These are phyloP conservation scores for Boletus rufocinnamomeus DNA, from an alignment of 768 basidiomycete genomes.

Conservation along the genomic window DNA sequence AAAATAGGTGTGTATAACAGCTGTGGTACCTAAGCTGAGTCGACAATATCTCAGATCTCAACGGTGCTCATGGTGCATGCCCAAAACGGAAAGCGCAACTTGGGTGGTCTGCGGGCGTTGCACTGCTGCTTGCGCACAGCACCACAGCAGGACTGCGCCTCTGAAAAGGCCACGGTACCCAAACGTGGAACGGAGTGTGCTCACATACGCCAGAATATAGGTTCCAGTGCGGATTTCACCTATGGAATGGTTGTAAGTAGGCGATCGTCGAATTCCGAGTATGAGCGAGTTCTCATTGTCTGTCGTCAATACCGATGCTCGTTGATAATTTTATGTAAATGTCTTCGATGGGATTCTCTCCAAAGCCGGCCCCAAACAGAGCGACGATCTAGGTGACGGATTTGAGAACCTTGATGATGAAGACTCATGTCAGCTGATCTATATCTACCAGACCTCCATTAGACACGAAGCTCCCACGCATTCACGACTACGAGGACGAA, in stretches of 20 bases:
- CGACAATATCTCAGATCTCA: not conserved
- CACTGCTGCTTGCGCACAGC: conserved; percentile 13
- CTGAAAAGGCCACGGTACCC: not conserved
- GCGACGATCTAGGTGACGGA: conserved; percentile 11
- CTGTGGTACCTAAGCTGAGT: not conserved
- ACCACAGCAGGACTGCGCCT: conserved; percentile 17
- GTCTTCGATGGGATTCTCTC: not conserved
- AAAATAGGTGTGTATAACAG: not conserved
- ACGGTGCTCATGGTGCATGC: conserved; percentile 6
- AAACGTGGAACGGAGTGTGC: not conserved
- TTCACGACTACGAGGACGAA: not conserved
- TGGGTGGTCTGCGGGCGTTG: not conserved
- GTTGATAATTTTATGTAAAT: not conserved
- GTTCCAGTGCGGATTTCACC: conserved; percentile 8
- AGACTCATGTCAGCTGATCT: conserved; percentile 1
- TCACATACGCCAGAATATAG: conserved; percentile 12
- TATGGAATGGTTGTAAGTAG: conserved; percentile 5
- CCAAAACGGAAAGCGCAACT: conserved; percentile 14
- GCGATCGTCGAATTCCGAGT: conserved; percentile 15
- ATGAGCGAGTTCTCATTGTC: not conserved
- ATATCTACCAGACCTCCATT: not conserved
- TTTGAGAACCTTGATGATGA: not conserved
- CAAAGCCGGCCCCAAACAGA: not conserved
- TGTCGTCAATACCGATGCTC: not conserved
- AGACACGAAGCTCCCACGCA: not conserved